Base-by-base conservation (phyloP, 179 eudicot genomes). In the Carnegiea gigantea region DNA sequence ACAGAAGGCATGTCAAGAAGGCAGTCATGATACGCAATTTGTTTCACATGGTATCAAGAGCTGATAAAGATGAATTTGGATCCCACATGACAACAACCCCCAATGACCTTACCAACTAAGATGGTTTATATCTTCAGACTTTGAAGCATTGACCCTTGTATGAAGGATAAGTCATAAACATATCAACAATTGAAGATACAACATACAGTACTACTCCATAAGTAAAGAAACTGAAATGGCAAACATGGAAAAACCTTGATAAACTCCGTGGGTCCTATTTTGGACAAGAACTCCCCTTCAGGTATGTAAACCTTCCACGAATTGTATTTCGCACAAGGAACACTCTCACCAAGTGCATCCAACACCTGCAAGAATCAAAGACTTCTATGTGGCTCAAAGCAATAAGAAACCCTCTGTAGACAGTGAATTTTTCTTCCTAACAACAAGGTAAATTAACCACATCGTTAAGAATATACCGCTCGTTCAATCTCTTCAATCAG, bases 231-330 rank as follows among this genome's bases (percentile, higher is more conserved):
- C 9, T n/a, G 38, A 75, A 26, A 7, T 10, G 5, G 72, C 21
- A 38, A 46, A 57, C 26, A 71, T 62, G 21, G 44, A 76, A 75
- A 28, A 80, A 92, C 99, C 98, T 93, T 95, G 44, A 82, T 87
- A 83, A 95, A 94, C 36, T 92, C 98, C 2, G 95, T 90, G 75
- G 99, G 98, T 51, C 99, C 99, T 73, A 95, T 95, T 77, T 89
- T 92, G 28, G 99, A 95, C 82, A 94, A 81, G 85, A 95, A 95
- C 38, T 92, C 96, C 26, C 90, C 99, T 92, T 95, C 99, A 75
- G 97, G 97, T 83, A 94, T 53, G 85, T 89, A 90, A 80, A 95
- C 96, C 98, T 90, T 95, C 99, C 99, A 94, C 53, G 99, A 94
- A 86, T 96, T 96, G 83, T 96, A 96, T 81, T 84, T 92, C 51